Conservation (phyloP, 331 rosid species). For the Quercus lobata region DNA sequence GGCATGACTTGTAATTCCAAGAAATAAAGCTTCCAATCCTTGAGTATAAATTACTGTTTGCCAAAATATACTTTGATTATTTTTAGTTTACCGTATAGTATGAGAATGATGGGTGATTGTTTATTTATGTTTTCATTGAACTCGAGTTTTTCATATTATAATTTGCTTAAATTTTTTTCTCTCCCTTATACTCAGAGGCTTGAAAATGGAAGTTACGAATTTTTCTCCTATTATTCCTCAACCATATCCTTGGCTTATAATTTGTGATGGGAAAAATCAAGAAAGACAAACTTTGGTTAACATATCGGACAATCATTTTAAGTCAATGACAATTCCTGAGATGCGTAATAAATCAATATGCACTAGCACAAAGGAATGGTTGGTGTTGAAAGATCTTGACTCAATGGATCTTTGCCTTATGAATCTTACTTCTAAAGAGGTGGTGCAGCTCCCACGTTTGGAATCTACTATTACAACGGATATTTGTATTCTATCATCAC, state of each 20-base stretch:
- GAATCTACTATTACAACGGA: background rate
- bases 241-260: background rate
- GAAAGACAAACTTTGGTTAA: background rate
- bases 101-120: no score
- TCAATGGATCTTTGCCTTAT: background rate
- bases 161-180: no score
- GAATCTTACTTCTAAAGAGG: background rate
- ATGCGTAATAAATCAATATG: background rate
- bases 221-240: background rate
- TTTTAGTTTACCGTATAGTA: no score
- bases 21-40: no score
- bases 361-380: background rate
- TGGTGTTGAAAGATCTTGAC: background rate
- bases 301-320: background rate
- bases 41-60: no score
- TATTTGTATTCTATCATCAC: background rate
- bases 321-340: background rate
- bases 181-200: no score
- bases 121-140: no score
- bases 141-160: no score
- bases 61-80: no score
- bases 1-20: no score
- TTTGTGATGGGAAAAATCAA: background rate
- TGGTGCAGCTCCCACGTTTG: background rate
- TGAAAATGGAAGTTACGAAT: no score